A percentile compares a stretch with the other conserved stretches of the same genome.
Evolutionary conservation across 139 green algal species (phyloP).

Genomic region (Diplosphaera chodatii): DNA sequence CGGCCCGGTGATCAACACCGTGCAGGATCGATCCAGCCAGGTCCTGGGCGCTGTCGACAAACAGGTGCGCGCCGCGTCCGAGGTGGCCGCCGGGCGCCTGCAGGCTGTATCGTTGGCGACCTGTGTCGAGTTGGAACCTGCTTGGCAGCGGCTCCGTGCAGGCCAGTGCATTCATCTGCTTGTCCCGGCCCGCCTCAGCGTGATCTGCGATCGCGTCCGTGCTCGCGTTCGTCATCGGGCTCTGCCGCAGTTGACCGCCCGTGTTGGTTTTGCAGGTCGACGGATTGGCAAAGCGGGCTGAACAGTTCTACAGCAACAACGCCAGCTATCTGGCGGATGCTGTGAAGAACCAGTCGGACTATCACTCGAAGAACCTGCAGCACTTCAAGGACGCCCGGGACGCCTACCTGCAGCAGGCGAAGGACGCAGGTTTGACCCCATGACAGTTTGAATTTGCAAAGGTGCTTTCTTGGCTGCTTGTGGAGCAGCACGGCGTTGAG

Average conservation of each 20-base stretch:
- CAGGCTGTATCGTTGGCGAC: neutral
- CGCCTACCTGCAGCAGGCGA: slow-evolving; percentile 39
- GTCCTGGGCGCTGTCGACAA: slow-evolving; percentile 11
- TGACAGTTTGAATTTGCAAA: neutral
- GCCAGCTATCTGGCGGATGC: slow-evolving; percentile 8
- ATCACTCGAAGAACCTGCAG: slow-evolving; percentile 34
- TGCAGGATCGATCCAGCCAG: slow-evolving; percentile 9
- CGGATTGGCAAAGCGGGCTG: slow-evolving; percentile 10
- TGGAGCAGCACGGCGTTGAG: too few species aligned
- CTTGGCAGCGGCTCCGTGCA: neutral
- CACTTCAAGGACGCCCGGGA: slow-evolving; percentile 29
- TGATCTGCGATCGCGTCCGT: too few species aligned
- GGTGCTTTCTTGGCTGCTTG: too few species aligned
- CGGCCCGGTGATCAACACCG: slow-evolving; percentile 4
- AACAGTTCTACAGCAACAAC: slow-evolving; percentile 24
- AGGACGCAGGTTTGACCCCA: slow-evolving; percentile 9
- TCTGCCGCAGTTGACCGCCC: too few species aligned
- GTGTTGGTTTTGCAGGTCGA: too few species aligned
- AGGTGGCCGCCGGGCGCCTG: neutral
- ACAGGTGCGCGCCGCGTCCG: slow-evolving; percentile 3
- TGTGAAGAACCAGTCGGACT: slow-evolving; percentile 28
- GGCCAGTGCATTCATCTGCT: too few species aligned
- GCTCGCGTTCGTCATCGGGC: too few species aligned
- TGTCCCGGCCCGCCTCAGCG: too few species aligned
- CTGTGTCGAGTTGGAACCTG: neutral